These are phyloP conservation scores for Linderina pennispora DNA, from an alignment of 192 early-diverging fungal species.

Conservation along the genomic window DNA sequence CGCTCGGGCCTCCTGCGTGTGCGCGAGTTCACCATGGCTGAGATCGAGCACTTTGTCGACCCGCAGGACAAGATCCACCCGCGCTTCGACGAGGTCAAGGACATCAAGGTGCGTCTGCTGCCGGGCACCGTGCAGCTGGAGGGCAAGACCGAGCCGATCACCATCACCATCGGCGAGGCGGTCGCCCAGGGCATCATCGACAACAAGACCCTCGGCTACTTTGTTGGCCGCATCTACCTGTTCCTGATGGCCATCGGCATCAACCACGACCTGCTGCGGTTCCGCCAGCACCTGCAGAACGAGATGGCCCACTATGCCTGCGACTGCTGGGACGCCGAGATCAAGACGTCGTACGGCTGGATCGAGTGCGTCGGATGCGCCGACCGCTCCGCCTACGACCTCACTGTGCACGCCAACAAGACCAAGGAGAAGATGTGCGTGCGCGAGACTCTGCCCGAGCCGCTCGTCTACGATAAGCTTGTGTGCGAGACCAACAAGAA, in stretches of 20 bases:
- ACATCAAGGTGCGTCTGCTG: conserved; percentile 72
- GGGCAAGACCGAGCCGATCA: conserved; percentile 61
- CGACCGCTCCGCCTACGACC: conserved; percentile 96
- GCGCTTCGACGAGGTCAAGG: conserved; percentile 80
- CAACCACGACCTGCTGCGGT: conserved; percentile 75
- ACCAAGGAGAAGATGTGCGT: conserved; percentile 94
- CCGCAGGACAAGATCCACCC: conserved; percentile 87
- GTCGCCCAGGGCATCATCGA: conserved; percentile 80
- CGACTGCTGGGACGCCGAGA: conserved; percentile 99
- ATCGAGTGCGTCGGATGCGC: conserved; percentile 99
- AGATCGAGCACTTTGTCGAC: conserved; percentile 99
- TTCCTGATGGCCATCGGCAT: conserved; percentile 91
- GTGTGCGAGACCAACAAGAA: conserved; percentile 89
- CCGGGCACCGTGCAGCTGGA: conserved; percentile 68
- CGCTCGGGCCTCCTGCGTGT: conserved; percentile 92
- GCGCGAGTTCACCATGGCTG: conserved; percentile 97
- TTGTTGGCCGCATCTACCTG: conserved; percentile 88
- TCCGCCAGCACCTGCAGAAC: conserved; percentile 98
- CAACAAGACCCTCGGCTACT: conserved; percentile 99
- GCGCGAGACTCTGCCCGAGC: conserved; percentile 81
- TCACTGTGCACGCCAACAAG: conserved; percentile 80
- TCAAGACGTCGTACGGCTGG: conserved; percentile 92
- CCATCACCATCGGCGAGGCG: conserved; percentile 87
- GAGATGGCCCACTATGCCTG: conserved; percentile 99
- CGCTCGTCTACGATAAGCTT: conserved; percentile 66